Conservation (phyloP, 1,284 basidiomycete species). For the Golubevia pallescens region DNA sequence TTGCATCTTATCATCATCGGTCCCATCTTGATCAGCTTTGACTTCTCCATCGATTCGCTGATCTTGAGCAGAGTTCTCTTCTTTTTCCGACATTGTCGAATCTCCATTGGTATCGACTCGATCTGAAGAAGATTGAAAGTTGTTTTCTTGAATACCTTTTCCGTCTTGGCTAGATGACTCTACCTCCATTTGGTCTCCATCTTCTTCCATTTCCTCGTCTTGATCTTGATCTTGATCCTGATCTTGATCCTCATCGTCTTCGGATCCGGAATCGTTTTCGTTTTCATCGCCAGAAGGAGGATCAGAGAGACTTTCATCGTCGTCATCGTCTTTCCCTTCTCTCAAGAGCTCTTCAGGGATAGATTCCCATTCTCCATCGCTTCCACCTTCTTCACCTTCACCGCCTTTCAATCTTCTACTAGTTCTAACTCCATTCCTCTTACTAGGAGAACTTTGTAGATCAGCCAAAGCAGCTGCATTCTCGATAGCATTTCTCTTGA, state of each 20-base stretch:
- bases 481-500: background rate
- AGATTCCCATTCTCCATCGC: background rate
- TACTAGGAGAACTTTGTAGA: background rate
- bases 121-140: background rate
- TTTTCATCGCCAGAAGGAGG: slow-evolving; percentile 5
- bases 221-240: background rate
- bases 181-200: slow-evolving; percentile 16
- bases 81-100: background rate
- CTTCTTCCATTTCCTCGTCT: slow-evolving; percentile 5
- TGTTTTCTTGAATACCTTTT: background rate
- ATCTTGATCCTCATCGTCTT: slow-evolving; percentile 8
- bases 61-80: slow-evolving; percentile 22
- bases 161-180: slow-evolving; percentile 5
- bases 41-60: slow-evolving; percentile 5
- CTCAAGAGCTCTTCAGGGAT: background rate
- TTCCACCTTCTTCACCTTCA: slow-evolving; percentile 2
- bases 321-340: background rate
- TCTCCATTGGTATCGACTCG: slow-evolving; percentile 3
- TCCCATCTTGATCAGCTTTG: slow-evolving; percentile 15
- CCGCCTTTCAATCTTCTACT: slow-evolving; percentile 4
- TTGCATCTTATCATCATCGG: slow-evolving; percentile 15
- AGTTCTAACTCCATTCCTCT: background rate
- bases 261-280: slow-evolving; percentile 8
- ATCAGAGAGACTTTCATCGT: background rate
- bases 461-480: background rate